Evolutionary conservation across 2,329 filamentous ascomycete genomes (phyloP).

Genomic region (Sporothrix pseudoabietina): DNA sequence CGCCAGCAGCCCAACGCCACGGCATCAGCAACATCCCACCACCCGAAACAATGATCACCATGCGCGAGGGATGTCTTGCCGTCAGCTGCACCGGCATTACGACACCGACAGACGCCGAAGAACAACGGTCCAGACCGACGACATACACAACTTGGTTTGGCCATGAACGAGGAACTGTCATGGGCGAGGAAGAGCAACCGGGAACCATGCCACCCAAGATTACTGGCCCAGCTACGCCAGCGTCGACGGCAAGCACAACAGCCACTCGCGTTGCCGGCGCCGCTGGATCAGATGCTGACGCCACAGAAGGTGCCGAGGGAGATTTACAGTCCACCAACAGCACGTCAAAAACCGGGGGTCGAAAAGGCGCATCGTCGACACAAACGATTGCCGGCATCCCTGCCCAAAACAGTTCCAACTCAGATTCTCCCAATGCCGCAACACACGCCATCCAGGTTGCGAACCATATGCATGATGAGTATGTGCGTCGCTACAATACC

Average conservation of each 20-base stretch:
- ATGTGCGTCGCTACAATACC: slow-evolving; percentile 24
- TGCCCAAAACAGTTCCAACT: background rate
- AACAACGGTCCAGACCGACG: background rate
- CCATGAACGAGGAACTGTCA: slow-evolving; percentile 15
- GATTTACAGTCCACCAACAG: background rate
- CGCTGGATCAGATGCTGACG: background rate
- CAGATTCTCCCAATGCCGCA: background rate
- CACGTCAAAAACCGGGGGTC: background rate
- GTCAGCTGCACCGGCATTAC: background rate
- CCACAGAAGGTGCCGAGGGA: background rate
- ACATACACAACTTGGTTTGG: slow-evolving; percentile 30
- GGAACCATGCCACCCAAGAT: background rate
- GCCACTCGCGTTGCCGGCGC: background rate
- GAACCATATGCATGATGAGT: slow-evolving; percentile 22
- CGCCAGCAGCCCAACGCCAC: background rate
- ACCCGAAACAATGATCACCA: background rate
- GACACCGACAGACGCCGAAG: slow-evolving; percentile 1
- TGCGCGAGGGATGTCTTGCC: background rate
- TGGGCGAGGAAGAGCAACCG: slow-evolving; percentile 6
- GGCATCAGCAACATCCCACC: background rate
- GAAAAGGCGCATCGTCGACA: background rate
- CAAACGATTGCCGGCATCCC: background rate
- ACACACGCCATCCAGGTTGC: background rate
- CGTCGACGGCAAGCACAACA: background rate
- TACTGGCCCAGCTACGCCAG: background rate